Evolutionary conservation across 305 asterid genomes (phyloP), one percentile per base, ranked within the genome.

Genomic region (Galium porrigens): DNA sequence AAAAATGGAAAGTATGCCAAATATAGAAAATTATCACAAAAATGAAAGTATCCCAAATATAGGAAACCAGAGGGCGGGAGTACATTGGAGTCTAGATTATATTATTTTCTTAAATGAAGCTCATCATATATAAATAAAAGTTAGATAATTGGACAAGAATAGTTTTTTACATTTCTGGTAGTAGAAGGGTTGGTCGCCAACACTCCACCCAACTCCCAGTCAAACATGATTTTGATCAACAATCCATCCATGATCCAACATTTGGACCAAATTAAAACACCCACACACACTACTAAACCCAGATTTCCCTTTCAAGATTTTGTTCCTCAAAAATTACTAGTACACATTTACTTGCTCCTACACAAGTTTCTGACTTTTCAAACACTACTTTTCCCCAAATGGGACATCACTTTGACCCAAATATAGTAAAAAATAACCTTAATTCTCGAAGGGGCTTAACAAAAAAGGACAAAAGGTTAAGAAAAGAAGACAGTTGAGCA

Each of bases 171-270:
- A 4, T 15, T 15, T 46, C 20, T 46, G 49, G 8, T 46, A 61
- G 8, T 46, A 61, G 57, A 63, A 42, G 11, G 74, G 66, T 79
- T 68, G 83, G 77, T 75, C 64, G 75, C 53, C 77, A 63, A 30
- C 60, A 7, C 64, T 44, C 65, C 74, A 79, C 62, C 81, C 64
- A 76, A 67, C 62, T 44, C 12, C 22, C 17, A 48, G 72, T 73
- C 77, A 72, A 78, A 51, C 81, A 67, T 67, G 68, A 68, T 73
- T 57, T 3, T 3, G 37, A 59, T 4, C 8, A 2, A 60, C 8
- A 2, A 60, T 62, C 78, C 30, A 27, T 27, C 22, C 67, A 72
- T 41, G 49, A 46, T 25, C 56, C 18, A 29, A 56, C 17, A 4
- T 56, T 42, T 42, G 49, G 39, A 10, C 0, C n/a, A 3, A 29